A percentile compares a stretch with the other conserved stretches of the same genome.
phyloP scores from a whole-genome alignment of 73 alveolate genomes.

The Uronychia setigera region DNA sequence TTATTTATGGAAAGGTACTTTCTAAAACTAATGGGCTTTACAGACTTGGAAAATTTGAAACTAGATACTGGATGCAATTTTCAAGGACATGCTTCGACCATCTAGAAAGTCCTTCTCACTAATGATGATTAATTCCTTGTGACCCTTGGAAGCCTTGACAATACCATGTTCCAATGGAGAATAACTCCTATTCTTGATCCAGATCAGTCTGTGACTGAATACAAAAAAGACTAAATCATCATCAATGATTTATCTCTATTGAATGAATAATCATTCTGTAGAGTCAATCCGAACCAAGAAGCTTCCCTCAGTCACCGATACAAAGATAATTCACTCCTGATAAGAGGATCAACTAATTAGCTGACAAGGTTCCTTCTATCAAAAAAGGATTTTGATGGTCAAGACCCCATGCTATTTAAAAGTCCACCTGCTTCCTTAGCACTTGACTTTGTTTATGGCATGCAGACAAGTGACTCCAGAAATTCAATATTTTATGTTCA shows the following conservation, averaged over 20 bases:
- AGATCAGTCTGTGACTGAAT: not conserved
- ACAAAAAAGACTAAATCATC: not conserved
- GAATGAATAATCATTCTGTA: not conserved
- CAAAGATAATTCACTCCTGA: not conserved
- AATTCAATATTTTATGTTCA: slow-evolving; percentile 74
- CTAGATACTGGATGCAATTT: slow-evolving; percentile 70
- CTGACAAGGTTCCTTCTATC: slow-evolving; percentile 25
- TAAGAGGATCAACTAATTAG: not conserved
- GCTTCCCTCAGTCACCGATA: not conserved
- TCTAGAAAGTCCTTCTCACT: slow-evolving; percentile 52
- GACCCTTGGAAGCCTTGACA: slow-evolving; percentile 73
- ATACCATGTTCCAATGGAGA: slow-evolving; percentile 75
- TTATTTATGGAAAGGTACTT: slow-evolving; percentile 50
- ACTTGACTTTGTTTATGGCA: slow-evolving; percentile 80
- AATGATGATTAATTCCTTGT: slow-evolving; percentile 63
- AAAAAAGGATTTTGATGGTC: slow-evolving; percentile 45
- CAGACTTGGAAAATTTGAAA: slow-evolving; percentile 57
- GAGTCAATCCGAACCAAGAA: not conserved
- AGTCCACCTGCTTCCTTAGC: slow-evolving; percentile 75
- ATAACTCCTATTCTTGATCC: not conserved
- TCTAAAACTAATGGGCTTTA: not conserved
- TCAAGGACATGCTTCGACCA: slow-evolving; percentile 77
- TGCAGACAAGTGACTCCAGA: slow-evolving; percentile 76
- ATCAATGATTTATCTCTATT: not conserved
- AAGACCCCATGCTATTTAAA: slow-evolving; percentile 48